Base-by-base conservation (phyloP, 1,284 basidiomycete genomes). In the Coniferiporia weirii region DNA sequence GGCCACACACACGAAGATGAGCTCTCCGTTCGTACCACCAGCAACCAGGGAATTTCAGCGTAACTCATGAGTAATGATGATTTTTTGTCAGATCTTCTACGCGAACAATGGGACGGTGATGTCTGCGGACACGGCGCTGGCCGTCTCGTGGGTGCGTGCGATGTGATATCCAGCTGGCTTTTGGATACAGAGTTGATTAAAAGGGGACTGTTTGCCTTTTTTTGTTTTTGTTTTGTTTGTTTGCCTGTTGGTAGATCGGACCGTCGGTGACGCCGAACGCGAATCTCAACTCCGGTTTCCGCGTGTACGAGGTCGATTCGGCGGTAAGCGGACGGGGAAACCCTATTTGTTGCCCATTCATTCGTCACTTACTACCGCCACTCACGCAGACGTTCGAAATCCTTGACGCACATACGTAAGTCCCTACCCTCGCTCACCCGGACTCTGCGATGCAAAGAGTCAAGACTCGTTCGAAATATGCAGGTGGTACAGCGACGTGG, bases 1-100 rank as follows among this genome's bases (percentile, higher is more conserved):
- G 90, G 90, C 1, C 91, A 93, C 68, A 87, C 87, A 1, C 90
- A 93, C 63, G 88, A 93, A 69, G 91, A 93, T 68, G 80, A 90
- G 69, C 69, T 89, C 58, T 83, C 82, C 19, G 85, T 85, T 61
- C 47, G 80, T 44, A 12, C 32, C 20, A n/a, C 22, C 36, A 22
- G 51, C 27, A 34, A 48, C 34, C 34, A 13, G 34, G 12, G 13
- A 57, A 13, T 22, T 19, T 15, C 27, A 15, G 53, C 2, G 15
- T 40, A 2, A 40, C 38, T 3, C 38, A 10, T 32, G 6, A 48
- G 45, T 55, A 35, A n/a, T n/a, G n/a, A n/a, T 45, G 55, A 17
- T 15, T 35, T 40, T 17, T 43, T n/a, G n/a, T n/a, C n/a, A 87
- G 83, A 82, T 93, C 49, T 93, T 82, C 70, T 93, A 93, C 68